Percentiles rank a stretch among this genome's conserved stretches.
Conservation (phyloP, 441 rosid genomes). For the Erodium trifolium region DNA sequence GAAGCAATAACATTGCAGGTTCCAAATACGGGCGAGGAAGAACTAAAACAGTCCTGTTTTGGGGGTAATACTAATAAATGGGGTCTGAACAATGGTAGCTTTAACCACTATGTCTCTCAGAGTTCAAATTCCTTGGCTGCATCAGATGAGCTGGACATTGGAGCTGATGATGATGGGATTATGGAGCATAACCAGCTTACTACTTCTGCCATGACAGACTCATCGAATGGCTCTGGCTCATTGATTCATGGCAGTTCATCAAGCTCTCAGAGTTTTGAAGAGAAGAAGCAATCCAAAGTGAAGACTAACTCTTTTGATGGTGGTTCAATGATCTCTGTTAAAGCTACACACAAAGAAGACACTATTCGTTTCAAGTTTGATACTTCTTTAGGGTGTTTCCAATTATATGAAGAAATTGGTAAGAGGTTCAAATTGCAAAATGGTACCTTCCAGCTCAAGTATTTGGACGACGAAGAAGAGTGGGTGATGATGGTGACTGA, state of each 20-base stretch:
- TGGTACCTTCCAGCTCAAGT: neutral
- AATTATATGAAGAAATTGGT: neutral
- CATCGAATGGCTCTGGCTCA: neutral
- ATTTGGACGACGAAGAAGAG: neutral
- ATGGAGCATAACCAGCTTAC: neutral
- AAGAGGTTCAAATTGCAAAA: neutral
- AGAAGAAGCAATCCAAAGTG: neutral
- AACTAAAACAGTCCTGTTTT: conserved; percentile 18
- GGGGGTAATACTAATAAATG: conserved; percentile 8
- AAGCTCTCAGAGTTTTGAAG: neutral
- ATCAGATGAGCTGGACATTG: conserved; percentile 31
- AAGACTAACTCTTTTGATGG: neutral
- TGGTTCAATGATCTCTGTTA: neutral
- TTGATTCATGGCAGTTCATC: neutral
- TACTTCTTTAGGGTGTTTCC: neutral
- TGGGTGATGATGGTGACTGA: neutral
- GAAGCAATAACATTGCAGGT: conserved; percentile 19
- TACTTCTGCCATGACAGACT: neutral
- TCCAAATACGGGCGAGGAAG: conserved; percentile 15
- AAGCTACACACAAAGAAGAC: neutral
- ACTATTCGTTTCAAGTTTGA: neutral
- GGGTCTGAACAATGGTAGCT: conserved; percentile 23
- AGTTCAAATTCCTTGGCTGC: conserved; percentile 36
- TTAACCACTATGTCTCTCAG: conserved; percentile 25
- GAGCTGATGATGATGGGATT: conserved; percentile 8